A percentile compares a stretch with the other conserved stretches of the same genome.
phyloP scores from a whole-genome alignment of 2,329 filamentous ascomycete species.

The Calonectria naviculata region DNA sequence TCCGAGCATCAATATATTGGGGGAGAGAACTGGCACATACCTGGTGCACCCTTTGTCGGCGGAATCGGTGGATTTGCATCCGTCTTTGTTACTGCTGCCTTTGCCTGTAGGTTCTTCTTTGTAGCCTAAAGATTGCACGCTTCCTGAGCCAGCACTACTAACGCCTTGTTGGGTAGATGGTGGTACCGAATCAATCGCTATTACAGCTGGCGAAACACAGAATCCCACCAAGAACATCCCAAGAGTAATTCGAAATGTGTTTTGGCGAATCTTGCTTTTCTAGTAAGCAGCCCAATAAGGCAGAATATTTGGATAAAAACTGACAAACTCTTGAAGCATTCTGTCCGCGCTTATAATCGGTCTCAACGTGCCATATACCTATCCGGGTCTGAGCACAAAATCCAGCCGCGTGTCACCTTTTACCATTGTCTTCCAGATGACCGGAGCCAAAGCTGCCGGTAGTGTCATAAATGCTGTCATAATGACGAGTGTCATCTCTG shows the following conservation, averaged over 20 bases:
- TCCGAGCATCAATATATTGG: neutral
- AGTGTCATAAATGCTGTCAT: constrained; percentile 71
- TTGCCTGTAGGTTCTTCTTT: constrained; percentile 64
- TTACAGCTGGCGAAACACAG: constrained; percentile 74
- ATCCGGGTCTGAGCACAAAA: constrained; percentile 46
- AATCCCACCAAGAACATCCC: constrained; percentile 71
- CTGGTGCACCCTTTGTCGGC: constrained; percentile 71
- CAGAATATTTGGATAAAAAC: too few relatives aligned
- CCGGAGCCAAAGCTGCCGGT: constrained; percentile 62
- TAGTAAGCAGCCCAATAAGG: constrained; percentile 37
- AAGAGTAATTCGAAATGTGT: constrained; percentile 72
- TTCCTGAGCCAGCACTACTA: too few relatives aligned
- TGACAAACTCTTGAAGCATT: constrained; percentile 38
- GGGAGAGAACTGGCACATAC: constrained; percentile 65
- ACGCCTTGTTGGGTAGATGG: too few relatives aligned
- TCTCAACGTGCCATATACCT: constrained; percentile 68
- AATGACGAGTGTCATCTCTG: constrained; percentile 49
- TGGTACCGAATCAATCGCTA: constrained; percentile 73
- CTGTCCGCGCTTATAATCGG: constrained; percentile 57
- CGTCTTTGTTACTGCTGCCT: constrained; percentile 63
- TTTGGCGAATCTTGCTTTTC: constrained; percentile 71
- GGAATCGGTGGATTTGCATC: constrained; percentile 75
- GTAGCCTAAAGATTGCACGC: too few relatives aligned
- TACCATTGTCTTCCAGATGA: constrained; percentile 70
- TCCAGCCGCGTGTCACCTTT: constrained; percentile 49